Conservation (phyloP, 208 protist genomes). For the Polymyxa betae region DNA sequence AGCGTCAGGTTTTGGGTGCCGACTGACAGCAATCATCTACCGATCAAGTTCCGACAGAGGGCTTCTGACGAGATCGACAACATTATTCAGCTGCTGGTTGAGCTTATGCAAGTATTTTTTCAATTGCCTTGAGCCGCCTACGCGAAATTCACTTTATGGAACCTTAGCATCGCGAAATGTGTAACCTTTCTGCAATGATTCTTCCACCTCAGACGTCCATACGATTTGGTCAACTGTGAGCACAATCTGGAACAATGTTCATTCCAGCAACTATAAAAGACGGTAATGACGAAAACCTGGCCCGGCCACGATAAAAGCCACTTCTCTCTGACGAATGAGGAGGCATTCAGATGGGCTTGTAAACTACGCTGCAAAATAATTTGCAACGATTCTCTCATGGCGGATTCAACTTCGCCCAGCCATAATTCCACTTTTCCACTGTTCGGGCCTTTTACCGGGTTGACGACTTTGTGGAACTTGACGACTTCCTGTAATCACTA, state of each 20-base stretch:
- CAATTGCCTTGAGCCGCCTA: conserved; percentile 76
- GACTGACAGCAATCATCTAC: not conserved
- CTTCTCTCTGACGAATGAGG: conserved; percentile 53
- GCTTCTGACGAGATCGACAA: conserved; percentile 82
- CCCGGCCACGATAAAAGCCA: conserved; percentile 72
- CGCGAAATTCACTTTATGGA: not conserved
- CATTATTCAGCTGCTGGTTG: conserved; percentile 77
- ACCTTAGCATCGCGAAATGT: not conserved
- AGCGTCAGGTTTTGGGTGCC: not conserved
- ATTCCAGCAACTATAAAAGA: not conserved
- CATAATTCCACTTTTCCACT: conserved; percentile 84
- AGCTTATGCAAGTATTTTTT: conserved; percentile 71
- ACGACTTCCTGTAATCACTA: conserved; percentile 41
- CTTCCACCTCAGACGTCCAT: conserved; percentile 89
- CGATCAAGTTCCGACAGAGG: conserved; percentile 83
- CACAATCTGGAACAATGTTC: conserved; percentile 72
- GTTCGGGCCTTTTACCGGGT: conserved; percentile 35
- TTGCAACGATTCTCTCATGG: conserved; percentile 86
- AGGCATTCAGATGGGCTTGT: conserved; percentile 62
- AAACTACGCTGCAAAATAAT: conserved; percentile 70
- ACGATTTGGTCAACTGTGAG: conserved; percentile 88
- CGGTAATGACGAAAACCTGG: not conserved
- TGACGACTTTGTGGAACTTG: not conserved
- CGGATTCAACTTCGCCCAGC: conserved; percentile 85
- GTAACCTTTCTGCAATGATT: conserved; percentile 77